Percentiles rank a stretch among this genome's conserved stretches.
Conservation (phyloP, 2,329 filamentous ascomycete species). For the Fusarium aywerte region DNA sequence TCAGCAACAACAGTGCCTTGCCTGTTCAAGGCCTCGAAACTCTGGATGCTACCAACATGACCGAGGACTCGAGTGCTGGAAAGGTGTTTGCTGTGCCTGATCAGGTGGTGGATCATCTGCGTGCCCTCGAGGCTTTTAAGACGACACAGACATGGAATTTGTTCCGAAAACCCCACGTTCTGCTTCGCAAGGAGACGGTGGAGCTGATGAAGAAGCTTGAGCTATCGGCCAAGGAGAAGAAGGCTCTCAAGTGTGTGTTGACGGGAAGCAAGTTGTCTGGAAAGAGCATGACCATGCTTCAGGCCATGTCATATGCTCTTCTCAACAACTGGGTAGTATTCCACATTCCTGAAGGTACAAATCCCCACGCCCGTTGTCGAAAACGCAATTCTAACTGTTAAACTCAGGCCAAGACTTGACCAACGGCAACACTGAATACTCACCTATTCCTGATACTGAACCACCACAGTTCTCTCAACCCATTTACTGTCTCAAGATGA, state of each 20-base stretch:
- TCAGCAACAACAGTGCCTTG: constrained; percentile 94
- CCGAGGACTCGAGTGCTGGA: constrained; percentile 66
- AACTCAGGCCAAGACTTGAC: constrained; percentile 77
- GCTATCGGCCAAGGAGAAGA: constrained; percentile 61
- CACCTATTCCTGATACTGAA: constrained; percentile 69
- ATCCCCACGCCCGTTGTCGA: background rate
- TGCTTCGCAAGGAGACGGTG: constrained; percentile 83
- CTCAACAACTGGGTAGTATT: constrained; percentile 90
- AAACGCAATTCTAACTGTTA: background rate
- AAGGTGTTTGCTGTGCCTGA: constrained; percentile 76
- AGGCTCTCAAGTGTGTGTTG: constrained; percentile 72
- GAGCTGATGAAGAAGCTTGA: constrained; percentile 74
- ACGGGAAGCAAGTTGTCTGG: constrained; percentile 79
- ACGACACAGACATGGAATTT: constrained; percentile 86
- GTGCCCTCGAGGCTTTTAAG: constrained; percentile 91
- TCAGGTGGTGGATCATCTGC: constrained; percentile 79
- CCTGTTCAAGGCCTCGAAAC: constrained; percentile 75
- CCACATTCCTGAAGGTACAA: constrained; percentile 84
- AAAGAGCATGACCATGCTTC: constrained; percentile 87
- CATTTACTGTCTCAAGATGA: constrained; percentile 77
- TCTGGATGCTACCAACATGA: constrained; percentile 66
- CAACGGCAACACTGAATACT: constrained; percentile 83
- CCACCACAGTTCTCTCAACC: constrained; percentile 79
- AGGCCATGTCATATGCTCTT: constrained; percentile 84
- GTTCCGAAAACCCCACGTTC: constrained; percentile 82